Percentiles rank a stretch among this genome's conserved stretches.
These are phyloP conservation scores for Flaveria brownii DNA, from an alignment of 129 eudicot genomes.

Conservation along the genomic window DNA sequence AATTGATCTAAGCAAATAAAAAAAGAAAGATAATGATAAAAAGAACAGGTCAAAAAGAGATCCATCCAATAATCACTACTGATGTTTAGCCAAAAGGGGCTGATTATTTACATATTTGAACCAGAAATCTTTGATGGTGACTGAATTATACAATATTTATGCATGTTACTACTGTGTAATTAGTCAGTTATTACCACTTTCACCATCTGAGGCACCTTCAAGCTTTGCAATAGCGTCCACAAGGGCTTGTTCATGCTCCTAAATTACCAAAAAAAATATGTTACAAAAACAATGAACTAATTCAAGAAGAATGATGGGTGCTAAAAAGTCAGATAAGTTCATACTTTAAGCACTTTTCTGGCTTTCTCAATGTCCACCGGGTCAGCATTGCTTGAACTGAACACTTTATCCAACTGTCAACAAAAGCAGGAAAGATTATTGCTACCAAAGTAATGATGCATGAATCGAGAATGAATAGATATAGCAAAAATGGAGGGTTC, in stretches of 20 bases:
- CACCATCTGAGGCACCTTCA: conserved; percentile 78
- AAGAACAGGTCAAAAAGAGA: conserved; percentile 4
- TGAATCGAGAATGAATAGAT: not conserved
- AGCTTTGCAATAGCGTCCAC: conserved; percentile 80
- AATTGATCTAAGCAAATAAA: not conserved
- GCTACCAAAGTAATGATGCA: not conserved
- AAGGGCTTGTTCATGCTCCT: conserved; percentile 91
- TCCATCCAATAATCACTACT: conserved; percentile 12
- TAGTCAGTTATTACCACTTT: conserved; percentile 78
- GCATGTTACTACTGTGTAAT: conserved; percentile 20
- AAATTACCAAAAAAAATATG: conserved; percentile 19
- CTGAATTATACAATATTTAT: conserved; percentile 13
- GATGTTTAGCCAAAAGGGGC: conserved; percentile 24
- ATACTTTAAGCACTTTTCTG: conserved; percentile 60
- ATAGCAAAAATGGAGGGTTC: not conserved
- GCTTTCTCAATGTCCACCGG: conserved; percentile 69
- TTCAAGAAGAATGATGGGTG: not conserved
- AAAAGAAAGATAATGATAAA: not conserved
- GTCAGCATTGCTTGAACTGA: conserved; percentile 55
- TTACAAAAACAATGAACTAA: not conserved
- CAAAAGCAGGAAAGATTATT: conserved; percentile 3
- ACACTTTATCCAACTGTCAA: conserved; percentile 74
- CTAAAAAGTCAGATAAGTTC: not conserved
- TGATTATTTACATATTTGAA: conserved; percentile 27
- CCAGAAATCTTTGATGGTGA: conserved; percentile 27